Percentiles rank a stretch among this genome's conserved stretches.
Conservation (phyloP, 495 filamentous ascomycete genomes). For the Penicillium ucsense region DNA sequence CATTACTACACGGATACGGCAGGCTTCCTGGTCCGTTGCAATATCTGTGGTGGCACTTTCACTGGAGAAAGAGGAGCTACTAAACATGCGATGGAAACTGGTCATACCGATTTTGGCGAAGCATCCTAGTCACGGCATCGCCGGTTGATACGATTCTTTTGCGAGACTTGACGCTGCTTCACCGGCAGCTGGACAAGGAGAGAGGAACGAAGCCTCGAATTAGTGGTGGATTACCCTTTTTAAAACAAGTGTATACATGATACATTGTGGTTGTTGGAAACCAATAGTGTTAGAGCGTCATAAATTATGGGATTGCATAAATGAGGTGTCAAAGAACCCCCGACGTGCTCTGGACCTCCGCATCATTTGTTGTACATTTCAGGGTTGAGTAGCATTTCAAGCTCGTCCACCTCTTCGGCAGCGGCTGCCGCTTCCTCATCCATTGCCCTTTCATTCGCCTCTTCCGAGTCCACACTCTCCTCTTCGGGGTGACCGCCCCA, state of each 20-base stretch:
- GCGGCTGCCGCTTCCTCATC: not conserved
- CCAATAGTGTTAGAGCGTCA: slow-evolving; percentile 7
- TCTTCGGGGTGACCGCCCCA: slow-evolving; percentile 38
- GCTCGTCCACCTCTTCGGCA: slow-evolving; percentile 35
- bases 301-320: too few species aligned
- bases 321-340: too few species aligned
- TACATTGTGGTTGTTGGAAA: not conserved
- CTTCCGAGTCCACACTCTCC: slow-evolving; percentile 25
- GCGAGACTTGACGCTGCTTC: too few species aligned
- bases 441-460: slow-evolving; percentile 19
- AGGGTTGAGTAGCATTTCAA: slow-evolving; percentile 32
- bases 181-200: too few species aligned
- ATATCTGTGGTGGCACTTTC: slow-evolving; percentile 59
- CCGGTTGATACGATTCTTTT: too few species aligned
- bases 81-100: slow-evolving; percentile 56
- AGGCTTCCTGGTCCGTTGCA: slow-evolving; percentile 74
- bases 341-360: not conserved
- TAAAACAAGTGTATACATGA: not conserved
- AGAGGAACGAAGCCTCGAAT: not conserved
- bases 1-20: slow-evolving; percentile 91
- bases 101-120: slow-evolving; percentile 68
- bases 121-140: slow-evolving; percentile 17
- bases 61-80: slow-evolving; percentile 64
- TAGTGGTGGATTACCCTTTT: not conserved
- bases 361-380: slow-evolving; percentile 20